Base-by-base conservation (phyloP, 2,329 filamentous ascomycete species). In the Xylaria digitata region DNA sequence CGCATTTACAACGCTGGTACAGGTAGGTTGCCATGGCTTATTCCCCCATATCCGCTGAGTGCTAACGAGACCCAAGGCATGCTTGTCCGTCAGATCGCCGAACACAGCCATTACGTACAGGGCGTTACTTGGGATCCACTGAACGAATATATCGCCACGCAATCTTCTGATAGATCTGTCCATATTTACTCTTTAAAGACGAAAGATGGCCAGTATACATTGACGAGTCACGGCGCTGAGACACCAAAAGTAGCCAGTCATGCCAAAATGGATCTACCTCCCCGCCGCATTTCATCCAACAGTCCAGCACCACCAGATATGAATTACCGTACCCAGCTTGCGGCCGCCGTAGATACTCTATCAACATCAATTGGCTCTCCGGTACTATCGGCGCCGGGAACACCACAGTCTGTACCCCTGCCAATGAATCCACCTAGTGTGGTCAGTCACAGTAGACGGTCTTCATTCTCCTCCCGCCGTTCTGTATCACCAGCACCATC, bases 41-140 rank as follows among this genome's bases (percentile, higher is more conserved):
- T 1, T 1, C 17, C 23, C 40, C 17, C 5, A 21, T n/a, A n/a
- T n/a, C 37, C 11, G 17, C 23, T 9, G 6, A 19, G 40, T 58
- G 42, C 66, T 71, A 50, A 71, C 37, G 49, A 40, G 52, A 21
- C 42, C 49, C 53, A 49, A 76, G 74, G 74, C 42, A 68, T 70
- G 60, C 70, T 76, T 26, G 69, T 76, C 57, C 73, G 74, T 63
- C 74, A 76, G 57, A 75, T 76, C 42, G 74, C 74, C 42, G 74
- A 76, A 60, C 74, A 76, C 61, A 76, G 74, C 61, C 96, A 99
- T 80, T 99, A 97, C 78, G 96, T 99, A 19, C 96, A 99, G 81
- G 96, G 96, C 54, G 96, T 99, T 7, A 92, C 96, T 4, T 99
- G 96, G 96, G 96, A 99, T 82, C 96, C 96, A 26, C 82, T 97